phyloP scores from a whole-genome alignment of 345 rosid species.

The Clarkia xantiana region DNA sequence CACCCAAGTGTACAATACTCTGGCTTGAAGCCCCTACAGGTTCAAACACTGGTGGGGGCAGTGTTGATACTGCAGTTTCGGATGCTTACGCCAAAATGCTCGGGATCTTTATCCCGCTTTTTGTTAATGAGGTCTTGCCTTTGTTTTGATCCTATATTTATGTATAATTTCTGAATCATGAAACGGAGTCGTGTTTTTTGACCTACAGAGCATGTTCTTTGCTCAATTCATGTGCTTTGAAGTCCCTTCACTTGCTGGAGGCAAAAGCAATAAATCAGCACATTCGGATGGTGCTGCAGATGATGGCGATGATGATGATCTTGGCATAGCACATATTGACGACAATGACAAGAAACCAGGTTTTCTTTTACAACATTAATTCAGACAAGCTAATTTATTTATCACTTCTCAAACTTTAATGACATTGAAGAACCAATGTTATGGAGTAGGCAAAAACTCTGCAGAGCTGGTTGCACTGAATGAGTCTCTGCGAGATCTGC shows the following conservation, averaged over 20 bases:
- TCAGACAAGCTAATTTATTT: neutral
- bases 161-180: neutral
- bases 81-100: constrained; percentile 96
- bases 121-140: constrained; percentile 73
- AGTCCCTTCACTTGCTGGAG: constrained; percentile 81
- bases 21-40: constrained; percentile 93
- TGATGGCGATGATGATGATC: constrained; percentile 59
- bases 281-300: constrained; percentile 5
- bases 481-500: constrained; percentile 91
- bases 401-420: neutral
- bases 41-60: constrained; percentile 50
- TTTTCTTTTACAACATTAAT: constrained; percentile 11
- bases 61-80: constrained; percentile 78
- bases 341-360: constrained; percentile 67
- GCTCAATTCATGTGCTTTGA: constrained; percentile 99
- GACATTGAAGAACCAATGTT: neutral
- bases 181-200: constrained; percentile 14
- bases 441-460: constrained; percentile 40
- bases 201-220: constrained; percentile 88
- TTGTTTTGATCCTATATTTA: constrained; percentile 1
- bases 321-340: constrained; percentile 90
- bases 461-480: constrained; percentile 77
- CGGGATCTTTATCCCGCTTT: constrained; percentile 89
- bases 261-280: constrained; percentile 41
- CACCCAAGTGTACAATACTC: constrained; percentile 73